A percentile compares a stretch with the other conserved stretches of the same genome.
Conservation (phyloP, 2,329 filamentous ascomycete species). For the Rhinocladiella mackenziei region DNA sequence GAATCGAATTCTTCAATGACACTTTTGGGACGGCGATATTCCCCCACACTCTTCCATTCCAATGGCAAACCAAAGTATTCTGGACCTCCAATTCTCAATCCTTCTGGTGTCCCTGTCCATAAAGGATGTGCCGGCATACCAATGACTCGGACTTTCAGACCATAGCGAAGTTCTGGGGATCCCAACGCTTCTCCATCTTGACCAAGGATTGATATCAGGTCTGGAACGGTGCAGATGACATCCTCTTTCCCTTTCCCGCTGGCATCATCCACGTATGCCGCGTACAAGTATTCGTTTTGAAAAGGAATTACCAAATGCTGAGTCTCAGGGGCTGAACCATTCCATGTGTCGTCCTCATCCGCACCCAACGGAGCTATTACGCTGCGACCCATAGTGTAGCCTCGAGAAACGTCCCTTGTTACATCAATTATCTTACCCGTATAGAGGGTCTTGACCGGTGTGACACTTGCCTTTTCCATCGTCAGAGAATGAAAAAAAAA, state of each 20-base stretch:
- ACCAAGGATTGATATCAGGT: constrained; percentile 28
- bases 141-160: constrained; percentile 50
- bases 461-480: constrained; percentile 9
- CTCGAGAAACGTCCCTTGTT: constrained; percentile 37
- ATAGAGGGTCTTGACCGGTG: constrained; percentile 33
- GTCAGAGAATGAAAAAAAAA: not conserved
- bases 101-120: constrained; percentile 43
- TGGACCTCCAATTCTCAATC: constrained; percentile 42
- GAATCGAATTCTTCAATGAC: constrained; percentile 34
- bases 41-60: constrained; percentile 28
- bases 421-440: constrained; percentile 47
- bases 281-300: constrained; percentile 34
- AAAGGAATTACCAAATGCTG: constrained; percentile 30
- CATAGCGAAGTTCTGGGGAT: constrained; percentile 42
- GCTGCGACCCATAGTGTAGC: constrained; percentile 39
- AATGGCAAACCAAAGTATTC: constrained; percentile 36
- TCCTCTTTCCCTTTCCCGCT: constrained; percentile 18
- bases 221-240: constrained; percentile 34
- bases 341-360: constrained; percentile 32
- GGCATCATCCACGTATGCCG: constrained; percentile 22
- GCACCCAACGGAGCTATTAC: constrained; percentile 31
- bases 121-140: constrained; percentile 49
- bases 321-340: constrained; percentile 2
- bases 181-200: constrained; percentile 25
- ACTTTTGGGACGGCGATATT: constrained; percentile 29